Evolutionary conservation across 331 rosid genomes (phyloP).

Genomic region (Rosa hybrid): DNA sequence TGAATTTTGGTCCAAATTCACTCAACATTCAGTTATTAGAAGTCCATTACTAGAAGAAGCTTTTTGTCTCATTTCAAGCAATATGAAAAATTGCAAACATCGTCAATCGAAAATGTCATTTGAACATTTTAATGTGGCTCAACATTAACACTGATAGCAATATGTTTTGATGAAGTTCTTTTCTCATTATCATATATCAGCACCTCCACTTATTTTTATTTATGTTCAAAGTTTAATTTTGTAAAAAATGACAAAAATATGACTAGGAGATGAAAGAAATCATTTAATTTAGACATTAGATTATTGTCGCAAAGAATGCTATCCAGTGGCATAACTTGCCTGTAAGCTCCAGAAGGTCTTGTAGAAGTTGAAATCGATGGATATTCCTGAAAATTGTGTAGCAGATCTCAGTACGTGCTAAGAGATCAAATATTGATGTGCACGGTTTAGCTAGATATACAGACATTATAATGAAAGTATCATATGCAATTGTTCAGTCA

Average conservation of each 20-base stretch:
- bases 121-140: not conserved
- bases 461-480: not conserved
- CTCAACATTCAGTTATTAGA: not conserved
- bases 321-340: constrained; percentile 43
- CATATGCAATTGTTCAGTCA: constrained; percentile 4
- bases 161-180: not conserved
- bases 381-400: constrained; percentile 61
- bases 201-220: not conserved
- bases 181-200: not conserved
- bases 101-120: not conserved
- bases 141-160: not conserved
- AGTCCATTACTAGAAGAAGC: not conserved
- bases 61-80: not conserved
- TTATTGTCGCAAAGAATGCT: not conserved
- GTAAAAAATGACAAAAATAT: not conserved
- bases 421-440: not conserved
- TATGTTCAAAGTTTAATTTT: not conserved
- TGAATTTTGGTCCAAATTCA: not conserved
- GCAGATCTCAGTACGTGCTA: not conserved
- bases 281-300: not conserved
- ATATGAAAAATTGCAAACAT: not conserved
- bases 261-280: not conserved
- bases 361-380: constrained; percentile 96
- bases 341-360: constrained; percentile 98
- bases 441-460: not conserved